Base-by-base conservation (phyloP, 306 rosid genomes). In the Quercus berberidifolia region DNA sequence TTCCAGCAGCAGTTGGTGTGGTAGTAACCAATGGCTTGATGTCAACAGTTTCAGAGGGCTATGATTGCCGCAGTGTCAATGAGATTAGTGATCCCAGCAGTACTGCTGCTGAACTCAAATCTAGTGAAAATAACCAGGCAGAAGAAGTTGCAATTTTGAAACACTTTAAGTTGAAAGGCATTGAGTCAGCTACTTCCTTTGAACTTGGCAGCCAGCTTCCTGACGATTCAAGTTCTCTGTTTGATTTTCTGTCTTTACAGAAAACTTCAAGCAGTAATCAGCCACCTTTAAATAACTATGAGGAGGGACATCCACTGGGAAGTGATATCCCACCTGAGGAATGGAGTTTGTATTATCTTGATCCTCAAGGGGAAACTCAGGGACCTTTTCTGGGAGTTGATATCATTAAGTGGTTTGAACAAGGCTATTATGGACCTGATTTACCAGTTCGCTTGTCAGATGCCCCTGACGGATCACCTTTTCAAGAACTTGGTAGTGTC, bases 351-450 rank as follows among this genome's bases (percentile, higher is more conserved):
- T 91, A 90, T 81, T 91, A 91, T 79, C 85, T 88, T 74, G 95
- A 91, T 28, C 95, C 95, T 58, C 91, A 91, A 80, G 92, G 95
- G 64, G 74, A 56, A 58, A 78, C 80, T 73, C 95, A 91, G 76
- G 95, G 95, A 64, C 92, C 95, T 51, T 91, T 88, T 83, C 88
- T 91, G 76, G 95, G 95, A 76, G 84, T 87, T 43, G 95, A 91
- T 80, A 91, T 91, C 51, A 87, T 91, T 71, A 67, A 84, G 73
- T 91, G 95, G 95, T 89, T 87, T 80, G 91, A 91, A 76, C 95
- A 88, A 84, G 91, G 92, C 17, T 91, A 88, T 80, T 91, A 88
- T 54, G 92, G 91, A 51, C 71, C 77, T 3, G 90, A 91, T 71
- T 83, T 91, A 15, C 91, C 82, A n/a, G 89, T 91, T 75, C 91